Evolutionary conservation across 192 early-diverging fungal genomes (phyloP).

Genomic region (Piromyces finnis): DNA sequence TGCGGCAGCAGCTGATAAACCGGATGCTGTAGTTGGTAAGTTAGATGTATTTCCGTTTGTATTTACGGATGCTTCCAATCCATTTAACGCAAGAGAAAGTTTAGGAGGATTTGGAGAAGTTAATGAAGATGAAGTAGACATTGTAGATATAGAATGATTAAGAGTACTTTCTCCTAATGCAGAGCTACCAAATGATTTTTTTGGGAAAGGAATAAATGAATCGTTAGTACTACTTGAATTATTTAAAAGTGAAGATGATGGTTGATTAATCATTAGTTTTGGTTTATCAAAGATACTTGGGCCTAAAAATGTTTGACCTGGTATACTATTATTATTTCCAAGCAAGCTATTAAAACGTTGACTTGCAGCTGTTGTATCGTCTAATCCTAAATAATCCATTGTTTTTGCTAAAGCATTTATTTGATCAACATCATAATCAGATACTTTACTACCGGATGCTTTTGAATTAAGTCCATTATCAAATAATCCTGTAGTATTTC

Average conservation of each 20-base stretch:
- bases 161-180: neutral
- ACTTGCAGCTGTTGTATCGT: slow-evolving; percentile 19
- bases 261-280: neutral
- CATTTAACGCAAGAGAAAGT: neutral
- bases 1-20: neutral
- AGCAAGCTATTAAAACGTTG: slow-evolving; percentile 1
- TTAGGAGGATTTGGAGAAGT: neutral
- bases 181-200: neutral
- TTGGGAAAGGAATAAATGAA: neutral
- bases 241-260: slow-evolving; percentile 1
- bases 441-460: neutral
- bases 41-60: neutral
- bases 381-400: slow-evolving; percentile 48
- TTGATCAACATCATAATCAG: slow-evolving; percentile 13
- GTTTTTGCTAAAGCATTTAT: slow-evolving; percentile 37
- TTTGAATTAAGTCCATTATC: neutral
- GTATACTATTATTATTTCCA: neutral
- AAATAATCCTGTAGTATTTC: neutral
- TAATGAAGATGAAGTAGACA: neutral
- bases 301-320: slow-evolving; percentile 7
- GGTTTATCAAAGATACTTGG: slow-evolving; percentile 1
- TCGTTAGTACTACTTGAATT: neutral
- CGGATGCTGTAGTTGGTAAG: neutral
- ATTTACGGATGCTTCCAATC: neutral
- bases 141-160: neutral